Evolutionary conservation across 305 asterid genomes (phyloP).

Genomic region (Caryopteris hybrid): DNA sequence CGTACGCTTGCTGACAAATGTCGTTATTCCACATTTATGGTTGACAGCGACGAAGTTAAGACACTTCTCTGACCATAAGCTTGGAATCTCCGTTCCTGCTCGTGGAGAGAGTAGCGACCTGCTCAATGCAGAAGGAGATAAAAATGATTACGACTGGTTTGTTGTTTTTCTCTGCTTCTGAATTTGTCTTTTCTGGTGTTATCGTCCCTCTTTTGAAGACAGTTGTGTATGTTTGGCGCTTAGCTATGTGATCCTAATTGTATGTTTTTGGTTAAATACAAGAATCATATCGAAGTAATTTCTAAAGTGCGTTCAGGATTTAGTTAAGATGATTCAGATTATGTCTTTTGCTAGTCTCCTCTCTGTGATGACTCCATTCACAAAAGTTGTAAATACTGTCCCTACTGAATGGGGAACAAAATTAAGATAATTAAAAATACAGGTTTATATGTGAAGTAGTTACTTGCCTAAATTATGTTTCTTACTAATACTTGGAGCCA

Average conservation of each 20-base stretch:
- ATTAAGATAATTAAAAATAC: slow-evolving; percentile 1
- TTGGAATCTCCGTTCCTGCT: slow-evolving; percentile 72
- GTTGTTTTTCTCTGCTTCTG: slow-evolving; percentile 24
- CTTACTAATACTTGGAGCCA: slow-evolving; percentile 23
- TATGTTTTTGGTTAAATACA: slow-evolving; percentile 7
- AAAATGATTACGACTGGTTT: slow-evolving; percentile 95
- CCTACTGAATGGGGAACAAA: slow-evolving; percentile 4
- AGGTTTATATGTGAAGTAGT: slow-evolving; percentile 1
- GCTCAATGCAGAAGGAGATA: slow-evolving; percentile 84
- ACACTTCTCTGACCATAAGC: slow-evolving; percentile 61
- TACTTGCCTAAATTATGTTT: slow-evolving; percentile 15
- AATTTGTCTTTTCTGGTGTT: slow-evolving; percentile 4
- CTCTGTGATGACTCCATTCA: not conserved
- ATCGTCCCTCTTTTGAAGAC: not conserved
- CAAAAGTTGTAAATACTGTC: not conserved
- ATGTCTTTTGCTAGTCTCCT: slow-evolving; percentile 6
- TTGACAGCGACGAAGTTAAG: slow-evolving; percentile 63
- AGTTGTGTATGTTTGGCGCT: not conserved
- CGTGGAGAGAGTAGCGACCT: slow-evolving; percentile 88
- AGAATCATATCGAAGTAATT: not conserved
- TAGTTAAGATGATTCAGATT: slow-evolving; percentile 7
- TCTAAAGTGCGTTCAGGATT: not conserved
- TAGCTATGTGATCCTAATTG: not conserved
- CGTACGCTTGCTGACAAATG: slow-evolving; percentile 27
- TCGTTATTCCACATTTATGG: slow-evolving; percentile 28